Evolutionary conservation across 768 basidiomycete genomes (phyloP).

Genomic region (Coprinopsis cinerea): DNA sequence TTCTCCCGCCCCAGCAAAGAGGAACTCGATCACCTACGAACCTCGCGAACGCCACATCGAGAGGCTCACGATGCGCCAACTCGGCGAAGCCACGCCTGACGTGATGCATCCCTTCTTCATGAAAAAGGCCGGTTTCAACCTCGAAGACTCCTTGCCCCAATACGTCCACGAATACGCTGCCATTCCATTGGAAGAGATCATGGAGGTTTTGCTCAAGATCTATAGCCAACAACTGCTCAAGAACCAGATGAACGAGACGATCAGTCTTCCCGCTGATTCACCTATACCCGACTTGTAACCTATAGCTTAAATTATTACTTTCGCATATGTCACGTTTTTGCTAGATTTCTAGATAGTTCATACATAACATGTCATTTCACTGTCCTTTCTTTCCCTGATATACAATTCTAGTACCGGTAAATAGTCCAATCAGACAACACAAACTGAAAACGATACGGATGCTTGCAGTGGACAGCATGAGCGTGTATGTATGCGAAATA

Average conservation of each 20-base stretch:
- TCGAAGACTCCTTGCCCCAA: constrained; percentile 80
- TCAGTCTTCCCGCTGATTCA: background rate
- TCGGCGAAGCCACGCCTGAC: constrained; percentile 85
- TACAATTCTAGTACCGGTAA: too few species aligned
- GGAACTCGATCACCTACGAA: constrained; percentile 41
- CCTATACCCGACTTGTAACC: background rate
- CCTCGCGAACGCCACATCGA: constrained; percentile 63
- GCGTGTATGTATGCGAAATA: too few species aligned
- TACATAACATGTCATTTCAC: too few species aligned
- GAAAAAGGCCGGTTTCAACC: constrained; percentile 77
- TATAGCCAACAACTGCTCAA: constrained; percentile 67
- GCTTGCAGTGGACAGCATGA: too few species aligned
- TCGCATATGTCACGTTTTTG: background rate
- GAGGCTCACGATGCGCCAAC: constrained; percentile 76
- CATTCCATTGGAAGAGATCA: constrained; percentile 76
- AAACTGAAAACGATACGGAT: too few species aligned
- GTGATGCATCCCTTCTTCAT: constrained; percentile 86
- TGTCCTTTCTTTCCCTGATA: too few species aligned
- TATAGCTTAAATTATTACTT: background rate
- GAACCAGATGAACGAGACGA: background rate
- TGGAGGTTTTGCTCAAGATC: constrained; percentile 69
- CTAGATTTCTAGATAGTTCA: too few species aligned
- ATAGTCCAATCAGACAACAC: too few species aligned
- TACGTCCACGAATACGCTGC: constrained; percentile 86
- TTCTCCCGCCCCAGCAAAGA: constrained; percentile 15